Conservation (phyloP, 2,329 filamentous ascomycete genomes). For the Macrophomina phaseolina region DNA sequence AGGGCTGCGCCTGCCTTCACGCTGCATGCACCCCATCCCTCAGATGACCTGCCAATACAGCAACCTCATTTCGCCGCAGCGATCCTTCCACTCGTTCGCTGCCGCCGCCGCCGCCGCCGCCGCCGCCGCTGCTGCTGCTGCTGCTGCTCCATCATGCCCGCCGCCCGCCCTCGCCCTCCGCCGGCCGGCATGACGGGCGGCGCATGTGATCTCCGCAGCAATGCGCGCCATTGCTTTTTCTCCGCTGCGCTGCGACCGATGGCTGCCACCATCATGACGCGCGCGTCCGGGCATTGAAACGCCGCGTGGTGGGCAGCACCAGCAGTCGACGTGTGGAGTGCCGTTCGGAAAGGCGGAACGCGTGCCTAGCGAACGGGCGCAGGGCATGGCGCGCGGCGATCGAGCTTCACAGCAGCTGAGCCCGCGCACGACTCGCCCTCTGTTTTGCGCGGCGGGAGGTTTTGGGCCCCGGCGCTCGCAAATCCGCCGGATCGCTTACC, state of each 20-base stretch:
- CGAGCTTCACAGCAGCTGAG: neutral
- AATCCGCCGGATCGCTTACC: constrained; percentile 24
- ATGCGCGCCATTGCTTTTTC: constrained; percentile 19
- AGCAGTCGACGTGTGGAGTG: neutral
- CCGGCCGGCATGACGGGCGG: neutral
- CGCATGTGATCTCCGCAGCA: constrained; percentile 24
- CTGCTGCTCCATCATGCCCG: neutral
- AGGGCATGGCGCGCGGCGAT: constrained; percentile 6
- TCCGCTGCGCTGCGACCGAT: constrained; percentile 11
- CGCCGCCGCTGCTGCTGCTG: no score
- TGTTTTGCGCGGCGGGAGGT: neutral
- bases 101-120: neutral
- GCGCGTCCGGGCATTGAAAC: no score
- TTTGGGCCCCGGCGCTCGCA: constrained; percentile 1
- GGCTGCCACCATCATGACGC: neutral
- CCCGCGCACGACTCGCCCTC: neutral
- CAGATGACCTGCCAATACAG: constrained; percentile 26
- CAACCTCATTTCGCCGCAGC: constrained; percentile 22
- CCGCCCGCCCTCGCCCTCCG: constrained; percentile 1
- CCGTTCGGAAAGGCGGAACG: constrained; percentile 23
- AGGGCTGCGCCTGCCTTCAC: constrained; percentile 25
- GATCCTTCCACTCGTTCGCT: constrained; percentile 17
- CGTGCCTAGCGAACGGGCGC: constrained; percentile 15
- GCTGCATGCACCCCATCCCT: constrained; percentile 14
- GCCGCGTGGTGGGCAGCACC: neutral